These are phyloP conservation scores for Neohortaea acidophila DNA, from an alignment of 495 filamentous ascomycete species.

Conservation along the genomic window DNA sequence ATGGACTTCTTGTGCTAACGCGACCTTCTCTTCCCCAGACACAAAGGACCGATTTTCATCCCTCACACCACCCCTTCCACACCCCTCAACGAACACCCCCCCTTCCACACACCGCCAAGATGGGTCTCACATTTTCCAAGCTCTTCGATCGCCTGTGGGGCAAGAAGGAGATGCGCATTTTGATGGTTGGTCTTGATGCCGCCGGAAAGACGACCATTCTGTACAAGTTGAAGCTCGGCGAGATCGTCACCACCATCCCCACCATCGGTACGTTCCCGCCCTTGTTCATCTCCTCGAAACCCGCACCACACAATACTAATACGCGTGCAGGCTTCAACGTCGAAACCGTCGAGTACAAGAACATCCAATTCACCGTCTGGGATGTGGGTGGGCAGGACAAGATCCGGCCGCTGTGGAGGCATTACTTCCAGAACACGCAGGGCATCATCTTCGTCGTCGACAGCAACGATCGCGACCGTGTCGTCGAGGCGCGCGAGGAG, in stretches of 20 bases:
- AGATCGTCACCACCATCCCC: conserved; percentile 98
- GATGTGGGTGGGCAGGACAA: conserved; percentile 99
- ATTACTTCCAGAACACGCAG: conserved; percentile 99
- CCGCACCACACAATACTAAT: conserved; percentile 2
- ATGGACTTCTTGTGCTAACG: too few species aligned
- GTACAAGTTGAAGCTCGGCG: conserved; percentile 99
- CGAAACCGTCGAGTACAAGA: conserved; percentile 99
- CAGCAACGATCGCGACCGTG: conserved; percentile 99
- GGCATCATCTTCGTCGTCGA: conserved; percentile 99
- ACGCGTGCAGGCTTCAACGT: conserved; percentile 83
- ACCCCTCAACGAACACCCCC: not conserved
- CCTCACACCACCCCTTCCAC: not conserved
- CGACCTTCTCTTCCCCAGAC: too few species aligned
- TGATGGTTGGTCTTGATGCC: conserved; percentile 98
- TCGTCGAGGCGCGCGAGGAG: conserved; percentile 96
- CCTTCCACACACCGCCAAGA: conserved; percentile 39
- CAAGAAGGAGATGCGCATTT: conserved; percentile 99
- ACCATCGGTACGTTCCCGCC: conserved; percentile 74
- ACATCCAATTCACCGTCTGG: conserved; percentile 99
- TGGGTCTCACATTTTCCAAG: conserved; percentile 91
- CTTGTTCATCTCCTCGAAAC: not conserved
- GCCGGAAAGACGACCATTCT: conserved; percentile 99
- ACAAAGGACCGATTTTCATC: too few species aligned
- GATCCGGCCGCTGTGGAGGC: conserved; percentile 97
- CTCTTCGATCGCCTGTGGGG: conserved; percentile 90